phyloP scores from a whole-genome alignment of 805 yeast genomes.

The Clavispora carvajalis region DNA sequence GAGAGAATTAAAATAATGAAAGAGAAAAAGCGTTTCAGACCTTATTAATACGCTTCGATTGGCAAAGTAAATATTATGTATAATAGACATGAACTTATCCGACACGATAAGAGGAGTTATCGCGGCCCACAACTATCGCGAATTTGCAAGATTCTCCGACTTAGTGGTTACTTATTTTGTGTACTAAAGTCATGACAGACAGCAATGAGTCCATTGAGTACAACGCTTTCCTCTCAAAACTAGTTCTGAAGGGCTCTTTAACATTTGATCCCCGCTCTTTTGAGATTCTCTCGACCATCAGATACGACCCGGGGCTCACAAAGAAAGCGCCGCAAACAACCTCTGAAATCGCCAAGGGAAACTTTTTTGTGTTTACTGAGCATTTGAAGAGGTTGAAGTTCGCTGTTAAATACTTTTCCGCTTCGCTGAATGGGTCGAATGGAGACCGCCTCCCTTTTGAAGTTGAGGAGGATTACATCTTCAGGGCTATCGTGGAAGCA shows the following conservation, averaged over 20 bases:
- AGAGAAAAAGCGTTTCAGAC: constrained; percentile 78
- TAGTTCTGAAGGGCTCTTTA: neutral
- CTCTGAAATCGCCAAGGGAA: constrained; percentile 19
- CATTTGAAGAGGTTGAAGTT: constrained; percentile 59
- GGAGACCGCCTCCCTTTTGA: constrained; percentile 16
- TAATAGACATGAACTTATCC: neutral
- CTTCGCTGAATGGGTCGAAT: neutral
- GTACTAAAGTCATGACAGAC: neutral
- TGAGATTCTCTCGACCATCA: constrained; percentile 61
- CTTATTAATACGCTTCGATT: constrained; percentile 45
- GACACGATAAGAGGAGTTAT: neutral
- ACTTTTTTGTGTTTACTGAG: constrained; percentile 58
- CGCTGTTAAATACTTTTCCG: constrained; percentile 46
- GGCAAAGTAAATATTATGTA: neutral
- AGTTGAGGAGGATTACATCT: constrained; percentile 39
- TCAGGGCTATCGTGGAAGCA: constrained; percentile 26
- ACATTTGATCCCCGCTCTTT: constrained; percentile 17
- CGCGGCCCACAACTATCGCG: neutral
- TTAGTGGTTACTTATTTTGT: neutral
- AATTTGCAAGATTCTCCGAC: neutral
- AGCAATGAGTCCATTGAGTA: neutral
- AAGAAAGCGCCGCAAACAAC: constrained; percentile 21
- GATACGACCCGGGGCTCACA: constrained; percentile 64
- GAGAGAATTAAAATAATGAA: constrained; percentile 73
- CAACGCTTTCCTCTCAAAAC: neutral